A percentile compares a stretch with the other conserved stretches of the same genome.
Evolutionary conservation across 2,329 filamentous ascomycete species (phyloP).

Genomic region (Botrytis tulipae): DNA sequence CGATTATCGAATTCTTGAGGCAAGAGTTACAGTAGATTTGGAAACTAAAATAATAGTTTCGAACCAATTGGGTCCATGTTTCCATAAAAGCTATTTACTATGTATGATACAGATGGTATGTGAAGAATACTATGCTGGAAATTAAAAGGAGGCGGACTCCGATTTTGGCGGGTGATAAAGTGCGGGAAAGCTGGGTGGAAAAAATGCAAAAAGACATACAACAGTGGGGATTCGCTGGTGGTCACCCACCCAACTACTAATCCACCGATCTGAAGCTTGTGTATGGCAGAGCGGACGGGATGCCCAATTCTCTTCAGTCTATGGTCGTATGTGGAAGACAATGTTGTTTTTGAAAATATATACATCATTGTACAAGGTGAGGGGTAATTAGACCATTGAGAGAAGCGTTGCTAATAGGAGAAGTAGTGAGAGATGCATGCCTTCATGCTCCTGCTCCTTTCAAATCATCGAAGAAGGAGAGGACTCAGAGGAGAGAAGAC

Average conservation of each 20-base stretch:
- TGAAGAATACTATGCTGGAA: rapidly evolving
- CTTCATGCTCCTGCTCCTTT: neutral
- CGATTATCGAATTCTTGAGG: neutral
- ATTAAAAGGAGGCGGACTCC: neutral
- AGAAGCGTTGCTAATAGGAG: neutral
- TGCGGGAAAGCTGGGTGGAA: no score
- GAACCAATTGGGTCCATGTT: neutral
- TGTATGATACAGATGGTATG: neutral
- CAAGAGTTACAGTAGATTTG: neutral
- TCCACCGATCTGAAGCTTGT: neutral
- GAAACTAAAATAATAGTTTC: neutral
- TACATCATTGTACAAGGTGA: neutral
- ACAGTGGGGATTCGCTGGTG: neutral
- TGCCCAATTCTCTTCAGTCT: neutral
- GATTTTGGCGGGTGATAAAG: no score
- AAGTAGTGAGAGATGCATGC: neutral
- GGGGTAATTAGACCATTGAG: neutral
- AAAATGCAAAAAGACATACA: no score
- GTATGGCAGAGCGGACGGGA: neutral
- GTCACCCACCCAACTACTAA: neutral
- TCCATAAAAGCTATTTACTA: neutral
- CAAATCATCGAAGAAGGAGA: neutral
- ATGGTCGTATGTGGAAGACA: neutral
- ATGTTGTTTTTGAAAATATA: no score
- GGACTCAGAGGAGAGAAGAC: neutral